Evolutionary conservation across 2,329 filamentous ascomycete genomes (phyloP).

Genomic region (Nemania diffusa): DNA sequence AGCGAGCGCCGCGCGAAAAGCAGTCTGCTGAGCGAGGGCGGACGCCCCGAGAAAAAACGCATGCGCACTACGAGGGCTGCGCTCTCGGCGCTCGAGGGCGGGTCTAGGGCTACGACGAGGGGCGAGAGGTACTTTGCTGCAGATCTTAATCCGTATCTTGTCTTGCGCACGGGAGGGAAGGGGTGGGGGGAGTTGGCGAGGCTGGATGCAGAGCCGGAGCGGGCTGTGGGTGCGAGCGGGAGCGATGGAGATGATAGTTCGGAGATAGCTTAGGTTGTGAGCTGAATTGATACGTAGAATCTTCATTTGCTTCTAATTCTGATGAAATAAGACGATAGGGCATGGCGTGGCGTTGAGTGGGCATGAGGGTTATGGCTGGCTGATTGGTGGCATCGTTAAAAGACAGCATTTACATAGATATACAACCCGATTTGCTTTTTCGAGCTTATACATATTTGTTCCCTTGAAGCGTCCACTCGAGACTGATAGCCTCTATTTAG

Average conservation of each 20-base stretch:
- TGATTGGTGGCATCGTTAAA: not conserved
- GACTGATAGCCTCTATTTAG: not conserved
- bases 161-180: slow-evolving; percentile 71
- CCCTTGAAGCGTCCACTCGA: not conserved
- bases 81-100: slow-evolving; percentile 80
- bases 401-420: slow-evolving; percentile 16
- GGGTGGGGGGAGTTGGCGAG: slow-evolving; percentile 51
- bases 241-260: slow-evolving; percentile 13
- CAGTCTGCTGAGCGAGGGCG: slow-evolving; percentile 70
- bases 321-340: not conserved
- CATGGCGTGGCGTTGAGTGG: not conserved
- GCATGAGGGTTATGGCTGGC: not conserved
- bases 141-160: slow-evolving; percentile 66
- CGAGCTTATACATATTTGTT: not conserved
- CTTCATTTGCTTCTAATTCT: not conserved
- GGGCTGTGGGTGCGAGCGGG: no score
- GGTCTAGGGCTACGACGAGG: slow-evolving; percentile 72
- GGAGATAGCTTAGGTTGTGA: slow-evolving; percentile 12
- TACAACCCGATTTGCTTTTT: slow-evolving; percentile 1
- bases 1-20: slow-evolving; percentile 72
- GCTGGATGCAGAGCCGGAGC: not conserved
- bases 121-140: slow-evolving; percentile 78
- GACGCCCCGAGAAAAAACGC: slow-evolving; percentile 62
- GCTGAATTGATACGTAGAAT: not conserved
- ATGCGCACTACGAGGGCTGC: slow-evolving; percentile 78